These are phyloP conservation scores for Chlamydomonas incerta DNA, from an alignment of 139 green algal genomes.

Conservation along the genomic window DNA sequence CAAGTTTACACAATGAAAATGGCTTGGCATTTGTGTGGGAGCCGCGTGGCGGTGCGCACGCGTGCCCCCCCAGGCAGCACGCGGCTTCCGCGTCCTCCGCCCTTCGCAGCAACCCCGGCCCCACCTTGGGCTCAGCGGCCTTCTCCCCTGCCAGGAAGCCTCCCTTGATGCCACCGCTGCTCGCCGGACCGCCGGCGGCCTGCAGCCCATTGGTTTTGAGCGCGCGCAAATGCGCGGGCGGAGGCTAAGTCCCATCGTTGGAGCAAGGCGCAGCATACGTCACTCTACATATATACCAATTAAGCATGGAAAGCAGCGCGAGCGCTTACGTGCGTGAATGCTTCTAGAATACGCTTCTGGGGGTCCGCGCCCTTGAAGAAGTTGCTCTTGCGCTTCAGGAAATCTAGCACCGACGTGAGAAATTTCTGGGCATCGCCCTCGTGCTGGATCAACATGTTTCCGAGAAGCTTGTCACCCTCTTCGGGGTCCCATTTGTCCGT, in stretches of 20 bases:
- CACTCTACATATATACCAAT: no score
- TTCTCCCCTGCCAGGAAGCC: slow-evolving; percentile 56
- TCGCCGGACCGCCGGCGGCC: slow-evolving; percentile 14
- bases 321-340: slow-evolving; percentile 49
- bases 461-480: slow-evolving; percentile 37
- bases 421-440: slow-evolving; percentile 58
- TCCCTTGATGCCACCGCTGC: slow-evolving; percentile 42
- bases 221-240: background rate
- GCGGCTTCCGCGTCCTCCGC: background rate
- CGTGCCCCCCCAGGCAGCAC: no score
- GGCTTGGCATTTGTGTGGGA: no score
- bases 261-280: no score
- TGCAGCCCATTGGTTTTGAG: background rate
- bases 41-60: no score
- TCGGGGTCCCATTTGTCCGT: slow-evolving; percentile 48
- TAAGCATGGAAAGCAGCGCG: background rate
- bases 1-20: no score
- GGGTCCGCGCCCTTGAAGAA: slow-evolving; percentile 73
- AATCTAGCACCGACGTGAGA: slow-evolving; percentile 64
- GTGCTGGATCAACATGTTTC: slow-evolving; percentile 47
- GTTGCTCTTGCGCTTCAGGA: slow-evolving; percentile 69
- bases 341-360: slow-evolving; percentile 58
- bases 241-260: no score
- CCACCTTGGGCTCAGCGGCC: background rate
- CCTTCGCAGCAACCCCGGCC: background rate